Evolutionary conservation across 495 filamentous ascomycete species (phyloP).

Genomic region (Annulohypoxylon moriforme): DNA sequence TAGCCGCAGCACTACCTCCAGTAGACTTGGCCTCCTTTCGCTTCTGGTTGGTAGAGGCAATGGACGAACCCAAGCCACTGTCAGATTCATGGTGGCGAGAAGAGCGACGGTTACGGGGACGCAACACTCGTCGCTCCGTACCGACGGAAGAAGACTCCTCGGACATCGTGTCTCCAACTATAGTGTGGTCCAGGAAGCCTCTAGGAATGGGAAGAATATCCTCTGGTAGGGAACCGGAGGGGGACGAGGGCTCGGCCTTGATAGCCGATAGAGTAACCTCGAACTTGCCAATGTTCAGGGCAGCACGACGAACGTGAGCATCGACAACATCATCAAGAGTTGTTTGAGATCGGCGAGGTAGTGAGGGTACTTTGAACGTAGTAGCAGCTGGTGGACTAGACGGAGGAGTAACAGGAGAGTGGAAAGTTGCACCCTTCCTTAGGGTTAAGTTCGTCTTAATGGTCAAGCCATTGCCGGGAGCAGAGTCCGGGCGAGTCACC

Average conservation of each 20-base stretch:
- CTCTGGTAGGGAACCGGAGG: conserved; percentile 54
- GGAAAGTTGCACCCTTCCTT: conserved; percentile 73
- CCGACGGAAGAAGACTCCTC: conserved; percentile 47
- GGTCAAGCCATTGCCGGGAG: conserved; percentile 52
- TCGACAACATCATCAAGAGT: conserved; percentile 71
- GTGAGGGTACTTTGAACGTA: conserved; percentile 60
- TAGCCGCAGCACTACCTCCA: conserved; percentile 40
- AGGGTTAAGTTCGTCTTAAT: conserved; percentile 66
- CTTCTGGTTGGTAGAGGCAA: conserved; percentile 57
- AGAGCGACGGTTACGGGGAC: conserved; percentile 61
- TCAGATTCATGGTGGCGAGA: conserved; percentile 69
- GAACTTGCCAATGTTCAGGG: conserved; percentile 63
- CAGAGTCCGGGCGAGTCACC: conserved; percentile 59
- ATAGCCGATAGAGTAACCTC: conserved; percentile 52
- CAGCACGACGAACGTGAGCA: conserved; percentile 65
- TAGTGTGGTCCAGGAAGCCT: conserved; percentile 61
- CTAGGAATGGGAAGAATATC: conserved; percentile 63
- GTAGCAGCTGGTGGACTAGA: conserved; percentile 54
- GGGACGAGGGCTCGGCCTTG: conserved; percentile 44
- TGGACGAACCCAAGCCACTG: conserved; percentile 69
- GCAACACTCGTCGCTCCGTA: conserved; percentile 57
- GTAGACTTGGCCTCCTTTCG: conserved; percentile 43
- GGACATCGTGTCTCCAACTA: conserved; percentile 54
- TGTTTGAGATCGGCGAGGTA: conserved; percentile 71
- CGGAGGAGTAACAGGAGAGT: conserved; percentile 61